Evolutionary conservation across 352 stramenopile species (phyloP).

Genomic region (Phytophthora chlamydospora): DNA sequence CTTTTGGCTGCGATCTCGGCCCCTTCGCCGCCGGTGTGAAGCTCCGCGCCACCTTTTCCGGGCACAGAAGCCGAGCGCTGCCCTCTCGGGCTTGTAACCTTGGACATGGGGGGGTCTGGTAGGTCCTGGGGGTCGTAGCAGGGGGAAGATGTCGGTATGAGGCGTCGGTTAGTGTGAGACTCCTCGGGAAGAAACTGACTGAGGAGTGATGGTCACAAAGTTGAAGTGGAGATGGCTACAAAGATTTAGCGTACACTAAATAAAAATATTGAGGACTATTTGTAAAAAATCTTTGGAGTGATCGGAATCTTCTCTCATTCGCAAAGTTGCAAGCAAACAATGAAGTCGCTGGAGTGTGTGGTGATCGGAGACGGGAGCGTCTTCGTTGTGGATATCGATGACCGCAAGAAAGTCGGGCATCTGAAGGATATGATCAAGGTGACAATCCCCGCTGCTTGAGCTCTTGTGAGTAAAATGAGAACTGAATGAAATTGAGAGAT

Average conservation of each 20-base stretch:
- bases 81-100: constrained; percentile 12
- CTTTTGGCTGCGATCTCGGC: constrained; percentile 72
- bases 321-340: too few relatives aligned
- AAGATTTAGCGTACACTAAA: too few relatives aligned
- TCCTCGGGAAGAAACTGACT: constrained; percentile 3
- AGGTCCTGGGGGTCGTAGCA: background rate
- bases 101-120: constrained; percentile 23
- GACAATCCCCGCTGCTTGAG: too few relatives aligned
- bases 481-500: too few relatives aligned
- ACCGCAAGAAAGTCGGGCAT: background rate
- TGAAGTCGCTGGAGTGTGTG: background rate
- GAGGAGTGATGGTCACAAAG: too few relatives aligned
- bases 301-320: too few relatives aligned
- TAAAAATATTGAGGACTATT: too few relatives aligned
- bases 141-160: constrained; percentile 13
- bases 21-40: constrained; percentile 51
- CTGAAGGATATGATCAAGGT: background rate
- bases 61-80: constrained; percentile 24
- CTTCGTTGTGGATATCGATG: background rate
- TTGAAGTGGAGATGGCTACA: too few relatives aligned
- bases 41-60: constrained; percentile 39
- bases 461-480: too few relatives aligned
- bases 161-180: constrained; percentile 20
- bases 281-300: too few relatives aligned
- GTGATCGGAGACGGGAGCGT: background rate